Conservation (phyloP, 495 filamentous ascomycete species). For the Copromyces sp. region DNA sequence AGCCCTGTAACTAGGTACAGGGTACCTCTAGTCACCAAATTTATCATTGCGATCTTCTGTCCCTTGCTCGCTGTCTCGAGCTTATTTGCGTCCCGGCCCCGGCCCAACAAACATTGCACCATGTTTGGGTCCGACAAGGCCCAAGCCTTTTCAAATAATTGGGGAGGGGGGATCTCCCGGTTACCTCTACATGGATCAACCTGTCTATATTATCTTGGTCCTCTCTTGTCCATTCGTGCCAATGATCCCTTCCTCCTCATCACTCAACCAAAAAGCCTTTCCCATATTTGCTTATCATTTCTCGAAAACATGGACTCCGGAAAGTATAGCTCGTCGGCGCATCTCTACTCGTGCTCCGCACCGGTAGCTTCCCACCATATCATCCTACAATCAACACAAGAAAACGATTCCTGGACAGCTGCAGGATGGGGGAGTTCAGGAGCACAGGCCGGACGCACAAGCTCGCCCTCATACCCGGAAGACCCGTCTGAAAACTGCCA, state of each 20-base stretch:
- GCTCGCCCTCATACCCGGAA: not conserved
- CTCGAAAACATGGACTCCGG: not conserved
- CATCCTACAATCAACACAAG: not conserved
- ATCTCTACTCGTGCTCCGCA: not conserved
- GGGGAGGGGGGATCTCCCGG: not conserved
- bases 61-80: not conserved
- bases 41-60: not conserved
- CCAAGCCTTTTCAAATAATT: not conserved
- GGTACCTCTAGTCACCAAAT: not conserved
- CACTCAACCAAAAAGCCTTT: not conserved
- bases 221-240: not conserved
- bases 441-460: not conserved
- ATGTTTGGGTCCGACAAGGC: not conserved
- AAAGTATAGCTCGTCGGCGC: not conserved
- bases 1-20: not conserved
- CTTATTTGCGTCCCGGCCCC: not conserved
- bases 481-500: not conserved
- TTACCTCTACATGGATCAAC: not conserved
- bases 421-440: not conserved
- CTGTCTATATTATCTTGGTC: not conserved
- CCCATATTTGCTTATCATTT: not conserved
- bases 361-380: not conserved
- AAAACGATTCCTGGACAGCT: not conserved
- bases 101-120: not conserved
- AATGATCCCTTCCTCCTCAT: not conserved